Evolutionary conservation across 306 rosid genomes (phyloP).

Genomic region (Senna siamea): DNA sequence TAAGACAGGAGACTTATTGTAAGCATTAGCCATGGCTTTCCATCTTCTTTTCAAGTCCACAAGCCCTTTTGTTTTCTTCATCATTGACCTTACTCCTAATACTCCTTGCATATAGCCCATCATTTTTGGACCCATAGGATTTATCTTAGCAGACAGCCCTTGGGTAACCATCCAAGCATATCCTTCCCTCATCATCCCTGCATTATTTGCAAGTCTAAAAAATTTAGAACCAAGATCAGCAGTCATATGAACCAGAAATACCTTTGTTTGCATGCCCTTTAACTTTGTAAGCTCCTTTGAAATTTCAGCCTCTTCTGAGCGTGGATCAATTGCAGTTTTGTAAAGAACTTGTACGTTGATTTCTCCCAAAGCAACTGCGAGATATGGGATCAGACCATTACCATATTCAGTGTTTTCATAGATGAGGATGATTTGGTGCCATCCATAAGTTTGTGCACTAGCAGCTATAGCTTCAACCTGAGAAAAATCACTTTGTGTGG

Average conservation of each 20-base stretch:
- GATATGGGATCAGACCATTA: constrained; percentile 43
- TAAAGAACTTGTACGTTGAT: constrained; percentile 25
- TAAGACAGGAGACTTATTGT: not conserved
- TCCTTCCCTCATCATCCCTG: constrained; percentile 45
- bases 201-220: constrained; percentile 36
- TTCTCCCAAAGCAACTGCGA: constrained; percentile 37
- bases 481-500: constrained; percentile 38
- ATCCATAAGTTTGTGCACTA: constrained; percentile 37
- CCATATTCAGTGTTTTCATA: constrained; percentile 52
- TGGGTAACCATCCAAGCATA: constrained; percentile 37
- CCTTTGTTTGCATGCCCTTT: not conserved
- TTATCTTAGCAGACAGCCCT: constrained; percentile 31
- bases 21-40: not conserved
- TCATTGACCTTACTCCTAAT: constrained; percentile 42
- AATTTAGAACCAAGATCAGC: constrained; percentile 30
- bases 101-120: constrained; percentile 52
- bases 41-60: constrained; percentile 28
- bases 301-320: not conserved
- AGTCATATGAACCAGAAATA: constrained; percentile 50
- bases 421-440: constrained; percentile 47
- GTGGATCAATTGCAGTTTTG: constrained; percentile 36
- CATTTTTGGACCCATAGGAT: constrained; percentile 14
- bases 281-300: constrained; percentile 21
- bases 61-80: constrained; percentile 19
- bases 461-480: constrained; percentile 40